Base-by-base conservation (phyloP, 768 basidiomycete species). In the Pisolithus albus region DNA sequence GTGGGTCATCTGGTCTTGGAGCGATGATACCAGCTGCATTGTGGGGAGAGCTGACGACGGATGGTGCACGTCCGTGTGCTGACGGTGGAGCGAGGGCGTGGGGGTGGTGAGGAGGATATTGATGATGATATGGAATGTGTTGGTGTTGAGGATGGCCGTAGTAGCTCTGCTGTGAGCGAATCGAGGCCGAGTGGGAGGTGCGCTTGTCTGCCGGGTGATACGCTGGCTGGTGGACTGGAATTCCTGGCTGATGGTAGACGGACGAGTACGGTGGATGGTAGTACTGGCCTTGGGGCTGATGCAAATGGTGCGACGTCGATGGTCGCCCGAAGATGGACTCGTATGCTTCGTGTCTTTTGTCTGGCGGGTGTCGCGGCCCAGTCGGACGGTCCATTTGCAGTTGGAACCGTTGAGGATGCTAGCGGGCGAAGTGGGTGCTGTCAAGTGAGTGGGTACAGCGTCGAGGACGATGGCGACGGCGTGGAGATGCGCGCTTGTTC, bases 311-410 rank as follows among this genome's bases (percentile, higher is more conserved):
- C 30, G 72, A 57, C 43, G 75, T 70, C 47, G 80, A 79, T 47
- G 88, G 85, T 23, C 89, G 79, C 23, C 88, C 88, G 69, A 92
- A 92, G 71, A 92, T 91, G 62, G 84, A 81, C 68, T 91, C 86
- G 72, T 90, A 92, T 43, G 89, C 89, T 50, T 82, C 80, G 68
- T 80, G 73, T 49, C 89, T 84, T 64, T 89, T 88, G 70, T 88
- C 86, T 42, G 75, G 75, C 23, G 43, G 43, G 16, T 70, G 69
- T 49, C 76, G 67, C 70, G 85, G 84, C 47, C 86, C 86, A 59
- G 80, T 64, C 53, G 77, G 78, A 57, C 74, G 70, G 59, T 79
- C 77, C 77, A 78, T 78, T 40, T 10, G 30, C 30, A 32, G 30
- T 10, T 32, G 26, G 26, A 26, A 26, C 7, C 6, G 26, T 26